Conservation (phyloP, 768 basidiomycete genomes). For the Leccinum fibrillosum region DNA sequence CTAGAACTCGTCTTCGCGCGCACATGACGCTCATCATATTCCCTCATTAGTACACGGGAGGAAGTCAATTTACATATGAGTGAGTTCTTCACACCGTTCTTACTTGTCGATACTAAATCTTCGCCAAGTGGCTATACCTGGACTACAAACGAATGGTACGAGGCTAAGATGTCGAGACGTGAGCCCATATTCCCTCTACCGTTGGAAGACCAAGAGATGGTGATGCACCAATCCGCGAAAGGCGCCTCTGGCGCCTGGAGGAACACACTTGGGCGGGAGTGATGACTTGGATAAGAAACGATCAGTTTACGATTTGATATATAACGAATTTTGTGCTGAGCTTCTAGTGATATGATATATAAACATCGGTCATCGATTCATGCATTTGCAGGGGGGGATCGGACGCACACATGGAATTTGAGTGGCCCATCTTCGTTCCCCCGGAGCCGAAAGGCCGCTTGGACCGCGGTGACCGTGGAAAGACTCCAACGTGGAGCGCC, state of each 20-base stretch:
- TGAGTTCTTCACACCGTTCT: constrained; percentile 17
- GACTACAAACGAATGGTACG: constrained; percentile 47
- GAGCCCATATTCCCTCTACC: neutral
- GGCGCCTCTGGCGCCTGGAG: constrained; percentile 53
- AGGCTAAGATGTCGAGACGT: constrained; percentile 36
- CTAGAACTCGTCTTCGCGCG: neutral
- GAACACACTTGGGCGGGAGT: constrained; percentile 30
- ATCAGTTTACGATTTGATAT: neutral
- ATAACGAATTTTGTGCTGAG: neutral
- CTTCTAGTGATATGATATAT: neutral
- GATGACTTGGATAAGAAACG: neutral
- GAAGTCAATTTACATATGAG: constrained; percentile 41
- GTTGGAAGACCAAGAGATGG: neutral
- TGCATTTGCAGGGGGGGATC: no score
- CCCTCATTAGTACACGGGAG: constrained; percentile 37
- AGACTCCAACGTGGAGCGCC: neutral
- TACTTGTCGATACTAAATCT: no score
- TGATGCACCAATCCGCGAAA: constrained; percentile 17
- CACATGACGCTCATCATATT: neutral
- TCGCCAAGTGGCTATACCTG: constrained; percentile 42
- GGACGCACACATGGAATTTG: no score
- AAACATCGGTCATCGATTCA: no score
- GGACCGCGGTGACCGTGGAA: neutral
- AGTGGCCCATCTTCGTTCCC: no score
- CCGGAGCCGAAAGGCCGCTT: neutral